Evolutionary conservation across 768 basidiomycete species (phyloP).

Genomic region (Mrakia gelida): DNA sequence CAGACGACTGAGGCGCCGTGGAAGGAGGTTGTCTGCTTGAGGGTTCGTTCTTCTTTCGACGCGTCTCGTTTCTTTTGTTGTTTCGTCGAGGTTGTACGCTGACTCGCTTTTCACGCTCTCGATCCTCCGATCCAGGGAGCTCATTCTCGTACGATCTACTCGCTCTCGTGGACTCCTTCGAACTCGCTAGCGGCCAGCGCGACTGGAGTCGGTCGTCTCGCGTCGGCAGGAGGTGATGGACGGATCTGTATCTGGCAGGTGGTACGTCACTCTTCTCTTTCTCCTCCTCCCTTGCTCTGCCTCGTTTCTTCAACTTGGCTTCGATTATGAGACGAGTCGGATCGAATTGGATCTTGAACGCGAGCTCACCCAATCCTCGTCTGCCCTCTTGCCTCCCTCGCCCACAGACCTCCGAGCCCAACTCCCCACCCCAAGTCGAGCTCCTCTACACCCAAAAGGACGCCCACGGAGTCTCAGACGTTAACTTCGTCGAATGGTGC

Average conservation of each 20-base stretch:
- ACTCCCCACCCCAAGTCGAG: slow-evolving; percentile 4
- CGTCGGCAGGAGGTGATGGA: slow-evolving; percentile 82
- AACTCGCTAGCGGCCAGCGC: slow-evolving; percentile 33
- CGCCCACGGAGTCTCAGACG: slow-evolving; percentile 78
- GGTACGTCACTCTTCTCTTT: background rate
- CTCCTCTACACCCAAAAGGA: slow-evolving; percentile 58
- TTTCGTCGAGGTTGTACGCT: background rate
- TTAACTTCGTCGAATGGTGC: slow-evolving; percentile 84
- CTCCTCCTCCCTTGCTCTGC: background rate
- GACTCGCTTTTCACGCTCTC: background rate
- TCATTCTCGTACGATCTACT: slow-evolving; percentile 62
- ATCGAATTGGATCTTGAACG: no score
- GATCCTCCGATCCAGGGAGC: background rate
- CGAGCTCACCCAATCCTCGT: background rate
- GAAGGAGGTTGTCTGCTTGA: slow-evolving; percentile 10
- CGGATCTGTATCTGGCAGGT: slow-evolving; percentile 75
- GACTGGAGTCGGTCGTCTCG: slow-evolving; percentile 69
- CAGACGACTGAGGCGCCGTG: slow-evolving; percentile 12
- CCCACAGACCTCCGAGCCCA: background rate
- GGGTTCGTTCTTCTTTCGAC: background rate
- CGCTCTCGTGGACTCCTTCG: slow-evolving; percentile 62
- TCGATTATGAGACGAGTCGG: background rate
- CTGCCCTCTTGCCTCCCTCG: background rate
- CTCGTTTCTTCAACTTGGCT: background rate
- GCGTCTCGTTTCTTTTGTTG: background rate